Evolutionary conservation across 1,284 basidiomycete genomes (phyloP).

Genomic region (Ceratobasidium papillatum): DNA sequence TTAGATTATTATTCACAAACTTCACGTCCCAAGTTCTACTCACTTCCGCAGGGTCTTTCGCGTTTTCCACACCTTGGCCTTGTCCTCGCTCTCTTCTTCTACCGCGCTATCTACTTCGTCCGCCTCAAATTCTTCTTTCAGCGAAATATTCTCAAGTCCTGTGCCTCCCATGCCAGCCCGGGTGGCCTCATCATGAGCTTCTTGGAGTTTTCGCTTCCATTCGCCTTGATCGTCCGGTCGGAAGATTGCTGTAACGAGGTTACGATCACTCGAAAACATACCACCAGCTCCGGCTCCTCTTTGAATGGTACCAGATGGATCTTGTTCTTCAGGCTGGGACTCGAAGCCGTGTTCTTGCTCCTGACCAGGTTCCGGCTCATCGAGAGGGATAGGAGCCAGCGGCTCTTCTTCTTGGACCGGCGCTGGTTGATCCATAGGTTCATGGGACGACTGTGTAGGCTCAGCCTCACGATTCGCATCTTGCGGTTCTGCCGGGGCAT

Average conservation of each 20-base stretch:
- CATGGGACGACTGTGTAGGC: neutral
- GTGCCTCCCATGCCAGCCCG: neutral
- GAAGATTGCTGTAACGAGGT: constrained; percentile 82
- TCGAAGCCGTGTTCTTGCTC: constrained; percentile 13
- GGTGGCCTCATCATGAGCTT: constrained; percentile 47
- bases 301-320: neutral
- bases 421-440: neutral
- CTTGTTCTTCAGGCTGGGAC: neutral
- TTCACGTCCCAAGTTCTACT: constrained; percentile 51
- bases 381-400: constrained; percentile 28
- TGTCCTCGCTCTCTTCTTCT: constrained; percentile 70
- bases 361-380: constrained; percentile 12
- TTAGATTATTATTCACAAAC: constrained; percentile 42
- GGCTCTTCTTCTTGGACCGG: constrained; percentile 15
- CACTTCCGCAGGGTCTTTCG: constrained; percentile 87
- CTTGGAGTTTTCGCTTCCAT: constrained; percentile 73
- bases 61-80: constrained; percentile 80
- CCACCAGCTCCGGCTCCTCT: neutral
- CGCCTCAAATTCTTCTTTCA: constrained; percentile 62
- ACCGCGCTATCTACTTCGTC: constrained; percentile 55
- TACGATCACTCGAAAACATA: constrained; percentile 54
- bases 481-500: neutral
- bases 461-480: neutral
- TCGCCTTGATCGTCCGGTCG: constrained; percentile 82
- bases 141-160: constrained; percentile 36